These are phyloP conservation scores for Emydomyces testavorans DNA, from an alignment of 2,329 filamentous ascomycete genomes.

Conservation along the genomic window DNA sequence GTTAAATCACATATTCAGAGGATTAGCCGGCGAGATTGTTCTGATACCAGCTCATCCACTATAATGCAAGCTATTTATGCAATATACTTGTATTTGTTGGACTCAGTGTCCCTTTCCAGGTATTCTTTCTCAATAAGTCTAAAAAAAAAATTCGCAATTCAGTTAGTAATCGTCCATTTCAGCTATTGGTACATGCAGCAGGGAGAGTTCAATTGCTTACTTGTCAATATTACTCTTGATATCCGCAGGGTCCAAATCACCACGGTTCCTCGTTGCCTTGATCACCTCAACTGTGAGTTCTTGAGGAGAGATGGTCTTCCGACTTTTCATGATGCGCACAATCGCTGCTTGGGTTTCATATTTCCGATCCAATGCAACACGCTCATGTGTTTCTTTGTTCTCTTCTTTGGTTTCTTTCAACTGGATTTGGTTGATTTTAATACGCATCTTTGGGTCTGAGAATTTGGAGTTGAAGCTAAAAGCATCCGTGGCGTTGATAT, in stretches of 20 bases:
- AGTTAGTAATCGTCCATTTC: neutral
- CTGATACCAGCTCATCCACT: neutral
- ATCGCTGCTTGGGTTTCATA: slow-evolving; percentile 97
- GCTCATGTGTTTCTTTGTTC: slow-evolving; percentile 85
- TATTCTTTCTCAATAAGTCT: slow-evolving; percentile 91
- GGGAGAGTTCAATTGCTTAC: slow-evolving; percentile 40
- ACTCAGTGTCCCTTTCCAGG: slow-evolving; percentile 63
- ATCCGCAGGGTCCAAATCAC: slow-evolving; percentile 69
- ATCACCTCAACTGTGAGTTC: slow-evolving; percentile 88
- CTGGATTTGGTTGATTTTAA: slow-evolving; percentile 99
- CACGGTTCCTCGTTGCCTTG: slow-evolving; percentile 72
- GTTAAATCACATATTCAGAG: neutral
- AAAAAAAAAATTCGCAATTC: slow-evolving; percentile 24
- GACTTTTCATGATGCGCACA: slow-evolving; percentile 91
- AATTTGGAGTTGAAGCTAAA: slow-evolving; percentile 75
- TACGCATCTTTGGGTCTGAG: slow-evolving; percentile 66
- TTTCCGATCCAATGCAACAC: slow-evolving; percentile 76
- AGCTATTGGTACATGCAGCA: neutral
- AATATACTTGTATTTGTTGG: slow-evolving; percentile 55
- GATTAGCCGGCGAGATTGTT: neutral
- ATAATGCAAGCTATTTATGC: slow-evolving; percentile 38
- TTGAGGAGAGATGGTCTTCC: slow-evolving; percentile 75
- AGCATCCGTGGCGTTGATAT: slow-evolving; percentile 65
- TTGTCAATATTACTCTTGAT: slow-evolving; percentile 98
- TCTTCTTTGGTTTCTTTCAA: slow-evolving; percentile 91